phyloP scores from a whole-genome alignment of 1,139 yeast genomes.

The Hyphopichia fennica region DNA sequence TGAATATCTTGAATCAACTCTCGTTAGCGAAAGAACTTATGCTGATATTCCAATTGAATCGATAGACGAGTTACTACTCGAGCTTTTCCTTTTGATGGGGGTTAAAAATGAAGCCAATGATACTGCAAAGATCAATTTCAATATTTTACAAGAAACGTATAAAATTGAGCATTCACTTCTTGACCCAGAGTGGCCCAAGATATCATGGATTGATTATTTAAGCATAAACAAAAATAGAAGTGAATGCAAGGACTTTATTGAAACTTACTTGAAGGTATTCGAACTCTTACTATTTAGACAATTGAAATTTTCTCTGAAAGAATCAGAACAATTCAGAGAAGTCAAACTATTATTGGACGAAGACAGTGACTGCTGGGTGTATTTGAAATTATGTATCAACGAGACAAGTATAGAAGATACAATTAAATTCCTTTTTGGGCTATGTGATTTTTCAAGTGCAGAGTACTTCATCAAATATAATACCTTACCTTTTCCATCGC shows the following conservation, averaged over 20 bases:
- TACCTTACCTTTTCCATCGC: slow-evolving; percentile 21
- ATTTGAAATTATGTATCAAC: slow-evolving; percentile 9
- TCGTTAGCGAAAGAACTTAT: slow-evolving; percentile 17
- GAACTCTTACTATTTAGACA: slow-evolving; percentile 25
- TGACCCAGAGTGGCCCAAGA: slow-evolving; percentile 36
- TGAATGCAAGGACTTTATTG: slow-evolving; percentile 29
- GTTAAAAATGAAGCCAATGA: slow-evolving; percentile 14
- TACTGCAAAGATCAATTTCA: slow-evolving; percentile 18
- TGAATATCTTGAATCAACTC: slow-evolving; percentile 36
- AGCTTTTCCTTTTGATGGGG: slow-evolving; percentile 4
- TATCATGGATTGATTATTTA: slow-evolving; percentile 39
- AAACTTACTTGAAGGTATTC: slow-evolving; percentile 32
- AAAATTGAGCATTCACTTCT: slow-evolving; percentile 28
- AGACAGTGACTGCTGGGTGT: slow-evolving; percentile 8
- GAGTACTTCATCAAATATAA: slow-evolving; percentile 30
- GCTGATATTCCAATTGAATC: not conserved
- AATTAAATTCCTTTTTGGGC: slow-evolving; percentile 10
- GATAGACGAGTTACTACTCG: slow-evolving; percentile 3
- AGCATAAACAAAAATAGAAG: slow-evolving; percentile 22
- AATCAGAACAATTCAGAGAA: not conserved
- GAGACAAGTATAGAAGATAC: slow-evolving; percentile 5
- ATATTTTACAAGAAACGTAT: slow-evolving; percentile 27
- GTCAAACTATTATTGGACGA: not conserved
- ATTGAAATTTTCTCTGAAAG: not conserved
- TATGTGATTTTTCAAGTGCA: slow-evolving; percentile 33